A percentile compares a stretch with the other conserved stretches of the same genome.
Evolutionary conservation across 2,329 filamentous ascomycete species (phyloP).

Genomic region (Fusarium globosum): DNA sequence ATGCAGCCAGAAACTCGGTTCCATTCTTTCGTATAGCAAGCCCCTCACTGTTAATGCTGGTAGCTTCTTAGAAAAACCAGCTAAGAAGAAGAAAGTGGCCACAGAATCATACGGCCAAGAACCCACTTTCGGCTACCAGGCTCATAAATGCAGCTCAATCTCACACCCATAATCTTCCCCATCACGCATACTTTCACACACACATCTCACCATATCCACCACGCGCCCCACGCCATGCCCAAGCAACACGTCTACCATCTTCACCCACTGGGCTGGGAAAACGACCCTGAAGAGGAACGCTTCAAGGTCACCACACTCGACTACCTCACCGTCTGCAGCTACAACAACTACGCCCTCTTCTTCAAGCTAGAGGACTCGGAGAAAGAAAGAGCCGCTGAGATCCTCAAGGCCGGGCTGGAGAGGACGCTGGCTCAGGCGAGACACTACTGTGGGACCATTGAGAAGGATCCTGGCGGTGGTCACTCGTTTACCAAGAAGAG

Average conservation of each 20-base stretch:
- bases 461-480: slow-evolving; percentile 50
- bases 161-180: background rate
- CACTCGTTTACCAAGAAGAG: slow-evolving; percentile 52
- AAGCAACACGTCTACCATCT: slow-evolving; percentile 45
- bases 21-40: no score
- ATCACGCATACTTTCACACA: background rate
- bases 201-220: background rate
- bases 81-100: background rate
- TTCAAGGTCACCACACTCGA: slow-evolving; percentile 53
- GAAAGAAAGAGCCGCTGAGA: slow-evolving; percentile 40
- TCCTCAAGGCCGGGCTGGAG: slow-evolving; percentile 52
- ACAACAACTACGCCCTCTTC: slow-evolving; percentile 55
- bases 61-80: background rate
- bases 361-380: slow-evolving; percentile 50
- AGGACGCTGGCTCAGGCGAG: slow-evolving; percentile 51
- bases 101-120: background rate
- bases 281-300: slow-evolving; percentile 32
- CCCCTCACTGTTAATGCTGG: background rate
- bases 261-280: slow-evolving; percentile 45
- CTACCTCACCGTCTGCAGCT: slow-evolving; percentile 48
- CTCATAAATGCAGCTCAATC: background rate
- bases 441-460: slow-evolving; percentile 54
- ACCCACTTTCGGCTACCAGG: background rate
- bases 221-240: slow-evolving; percentile 38
- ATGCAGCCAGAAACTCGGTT: rapidly evolving